phyloP scores from a whole-genome alignment of 2,329 filamentous ascomycete genomes.

The Phaeosphaeriaceae sp. region DNA sequence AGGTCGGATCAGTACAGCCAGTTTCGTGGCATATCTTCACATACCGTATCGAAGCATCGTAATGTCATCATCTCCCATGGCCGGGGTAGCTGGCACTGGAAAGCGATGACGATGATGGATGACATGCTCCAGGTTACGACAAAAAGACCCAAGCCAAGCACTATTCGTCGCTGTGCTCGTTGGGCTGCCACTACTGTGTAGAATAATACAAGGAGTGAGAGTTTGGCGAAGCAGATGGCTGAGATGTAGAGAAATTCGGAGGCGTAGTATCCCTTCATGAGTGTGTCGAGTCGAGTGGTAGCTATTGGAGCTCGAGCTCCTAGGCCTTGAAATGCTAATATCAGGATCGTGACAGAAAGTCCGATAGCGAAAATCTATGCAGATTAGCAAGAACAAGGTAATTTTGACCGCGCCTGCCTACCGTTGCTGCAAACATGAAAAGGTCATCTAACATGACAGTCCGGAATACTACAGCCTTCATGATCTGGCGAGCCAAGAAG shows the following conservation, averaged over 20 bases:
- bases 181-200: slow-evolving; percentile 30
- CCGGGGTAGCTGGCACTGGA: slow-evolving; percentile 40
- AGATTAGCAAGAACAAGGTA: slow-evolving; percentile 9
- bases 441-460: slow-evolving; percentile 37
- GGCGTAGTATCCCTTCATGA: slow-evolving; percentile 42
- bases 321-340: slow-evolving; percentile 36
- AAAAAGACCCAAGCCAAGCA: slow-evolving; percentile 29
- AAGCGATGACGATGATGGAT: slow-evolving; percentile 32
- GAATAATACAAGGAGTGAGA: slow-evolving; percentile 37
- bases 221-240: slow-evolving; percentile 38
- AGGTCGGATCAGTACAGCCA: slow-evolving; percentile 18
- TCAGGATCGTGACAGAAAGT: slow-evolving; percentile 31
- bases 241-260: slow-evolving; percentile 44
- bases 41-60: slow-evolving; percentile 39
- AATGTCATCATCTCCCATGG: slow-evolving; percentile 39
- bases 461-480: slow-evolving; percentile 34
- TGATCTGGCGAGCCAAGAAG: slow-evolving; percentile 33
- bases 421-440: slow-evolving; percentile 40
- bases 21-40: slow-evolving; percentile 4
- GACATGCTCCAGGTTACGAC: slow-evolving; percentile 35
- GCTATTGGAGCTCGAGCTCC: slow-evolving; percentile 23
- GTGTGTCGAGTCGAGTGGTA: slow-evolving; percentile 20
- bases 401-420: slow-evolving; percentile 12
- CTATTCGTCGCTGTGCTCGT: slow-evolving; percentile 24
- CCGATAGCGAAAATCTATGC: slow-evolving; percentile 33